These are phyloP conservation scores for Albophoma yamanashiensis DNA, from an alignment of 2,329 filamentous ascomycete genomes.

Conservation along the genomic window DNA sequence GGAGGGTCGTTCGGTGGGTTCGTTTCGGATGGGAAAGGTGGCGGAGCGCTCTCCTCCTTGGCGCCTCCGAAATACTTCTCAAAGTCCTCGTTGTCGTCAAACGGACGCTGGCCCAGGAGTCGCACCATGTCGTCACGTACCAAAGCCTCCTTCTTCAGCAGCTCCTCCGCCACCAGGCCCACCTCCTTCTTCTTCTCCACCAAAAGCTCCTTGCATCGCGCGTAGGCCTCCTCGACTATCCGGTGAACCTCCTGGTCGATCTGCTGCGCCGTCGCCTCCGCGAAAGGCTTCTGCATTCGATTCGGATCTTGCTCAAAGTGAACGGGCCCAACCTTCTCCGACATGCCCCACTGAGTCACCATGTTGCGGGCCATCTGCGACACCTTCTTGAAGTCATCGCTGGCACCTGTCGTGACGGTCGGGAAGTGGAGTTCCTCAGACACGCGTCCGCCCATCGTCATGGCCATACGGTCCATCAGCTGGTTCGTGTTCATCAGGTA, in stretches of 20 bases:
- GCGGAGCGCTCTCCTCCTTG: conserved; percentile 45
- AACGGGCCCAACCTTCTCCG: conserved; percentile 81
- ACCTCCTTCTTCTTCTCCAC: conserved; percentile 80
- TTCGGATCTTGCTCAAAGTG: conserved; percentile 80
- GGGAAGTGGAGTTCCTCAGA: conserved; percentile 96
- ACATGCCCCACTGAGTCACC: conserved; percentile 99
- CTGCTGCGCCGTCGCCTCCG: conserved; percentile 81
- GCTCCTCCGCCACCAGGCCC: conserved; percentile 82
- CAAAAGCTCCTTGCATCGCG: conserved; percentile 76
- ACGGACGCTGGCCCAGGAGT: conserved; percentile 74
- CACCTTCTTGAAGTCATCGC: conserved; percentile 97
- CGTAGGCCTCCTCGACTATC: conserved; percentile 87
- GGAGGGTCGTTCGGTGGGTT: conserved; percentile 26
- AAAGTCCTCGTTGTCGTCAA: conserved; percentile 77
- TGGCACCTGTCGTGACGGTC: conserved; percentile 88
- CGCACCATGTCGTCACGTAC: conserved; percentile 86
- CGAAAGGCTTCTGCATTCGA: conserved; percentile 88
- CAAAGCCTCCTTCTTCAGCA: conserved; percentile 84
- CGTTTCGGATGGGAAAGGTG: conserved; percentile 38
- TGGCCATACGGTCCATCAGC: conserved; percentile 98
- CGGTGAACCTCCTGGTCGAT: conserved; percentile 88
- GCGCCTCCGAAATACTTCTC: conserved; percentile 78
- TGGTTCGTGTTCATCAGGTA: conserved; percentile 95
- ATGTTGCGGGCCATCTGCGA: conserved; percentile 92
- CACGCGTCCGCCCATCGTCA: conserved; percentile 93